Evolutionary conservation across 2,329 filamentous ascomycete species (phyloP).

Genomic region (Fusarium nematophilum): DNA sequence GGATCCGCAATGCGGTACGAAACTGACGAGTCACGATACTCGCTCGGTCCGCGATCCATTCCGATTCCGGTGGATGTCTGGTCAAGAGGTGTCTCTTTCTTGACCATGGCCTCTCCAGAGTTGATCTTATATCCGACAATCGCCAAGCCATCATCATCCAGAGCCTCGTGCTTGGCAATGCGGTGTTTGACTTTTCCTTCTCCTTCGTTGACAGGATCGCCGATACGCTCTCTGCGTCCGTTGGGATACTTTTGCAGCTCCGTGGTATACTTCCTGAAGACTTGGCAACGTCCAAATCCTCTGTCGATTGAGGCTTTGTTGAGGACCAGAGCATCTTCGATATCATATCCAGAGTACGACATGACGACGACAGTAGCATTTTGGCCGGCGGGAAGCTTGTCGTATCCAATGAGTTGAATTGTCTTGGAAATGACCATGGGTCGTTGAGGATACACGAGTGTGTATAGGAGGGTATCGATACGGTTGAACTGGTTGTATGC

Average conservation of each 20-base stretch:
- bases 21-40: slow-evolving; percentile 75
- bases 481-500: slow-evolving; percentile 98
- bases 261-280: slow-evolving; percentile 94
- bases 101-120: slow-evolving; percentile 86
- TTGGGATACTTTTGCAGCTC: slow-evolving; percentile 92
- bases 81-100: slow-evolving; percentile 88
- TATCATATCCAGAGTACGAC: slow-evolving; percentile 99
- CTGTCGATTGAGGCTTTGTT: slow-evolving; percentile 97
- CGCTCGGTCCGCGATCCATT: slow-evolving; percentile 70
- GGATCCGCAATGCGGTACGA: slow-evolving; percentile 87
- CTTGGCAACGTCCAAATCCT: slow-evolving; percentile 95
- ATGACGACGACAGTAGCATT: slow-evolving; percentile 98
- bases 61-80: slow-evolving; percentile 79
- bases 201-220: slow-evolving; percentile 63
- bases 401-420: slow-evolving; percentile 96
- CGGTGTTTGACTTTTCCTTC: slow-evolving; percentile 71
- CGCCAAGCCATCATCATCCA: slow-evolving; percentile 90
- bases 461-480: slow-evolving; percentile 95
- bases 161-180: slow-evolving; percentile 75
- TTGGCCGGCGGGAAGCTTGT: slow-evolving; percentile 95
- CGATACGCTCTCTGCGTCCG: slow-evolving; percentile 75
- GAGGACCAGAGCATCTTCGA: slow-evolving; percentile 95
- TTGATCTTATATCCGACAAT: slow-evolving; percentile 85
- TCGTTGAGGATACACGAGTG: slow-evolving; percentile 96
- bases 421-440: slow-evolving; percentile 98